Evolutionary conservation across 225 moss, liverwort and hornwort species (phyloP), one percentile per base, ranked within the genome.

Genomic region (Polytrichum commune): DNA sequence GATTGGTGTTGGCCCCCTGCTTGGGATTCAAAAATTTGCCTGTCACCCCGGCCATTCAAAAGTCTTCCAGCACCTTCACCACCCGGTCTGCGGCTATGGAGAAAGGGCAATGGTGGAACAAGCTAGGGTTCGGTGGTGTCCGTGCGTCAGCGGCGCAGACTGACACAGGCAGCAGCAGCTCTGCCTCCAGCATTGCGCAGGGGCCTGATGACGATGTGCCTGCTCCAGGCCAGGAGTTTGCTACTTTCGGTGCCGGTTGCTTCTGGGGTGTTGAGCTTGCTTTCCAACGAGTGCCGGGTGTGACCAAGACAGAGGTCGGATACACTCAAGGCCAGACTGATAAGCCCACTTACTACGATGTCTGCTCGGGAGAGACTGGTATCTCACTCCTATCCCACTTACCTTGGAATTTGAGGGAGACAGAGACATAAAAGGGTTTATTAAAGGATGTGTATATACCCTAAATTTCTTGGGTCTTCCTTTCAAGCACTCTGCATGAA

Each of bases 181-280:
- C 35, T 35, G 35, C 35, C 35, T 71, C 71, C 23, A 79, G 78
- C 66, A 83, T 79, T 20, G 78, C 78, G 4, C 80, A 77, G 23
- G 78, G 80, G 4, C 88, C 90, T 7, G 90, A 90, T 28, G 86
- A 90, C 55, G 91, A 94, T 62, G 78, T 76, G 20, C 86, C 90
- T 8, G 68, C 66, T 18, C 72, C 87, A 5, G 93, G 91, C 55
- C 77, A 80, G 66, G 78, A 84, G 73, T 90, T 94, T 19, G 93
- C 93, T 4, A 78, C 76, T 1, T 94, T 94, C 23, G 93, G 93
- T n/a, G 93, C 88, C 1, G 91, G 93, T 20, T 94, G 93, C 67
- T 94, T 94, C 32, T 94, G 93, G 93, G 93, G 93, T 8, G 90
- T 90, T 56, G 93, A 94, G 80, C 86, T 94, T 28, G 93, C 86